Base-by-base conservation (phyloP, 768 basidiomycete genomes). In the Chlorophyllum brunneum region DNA sequence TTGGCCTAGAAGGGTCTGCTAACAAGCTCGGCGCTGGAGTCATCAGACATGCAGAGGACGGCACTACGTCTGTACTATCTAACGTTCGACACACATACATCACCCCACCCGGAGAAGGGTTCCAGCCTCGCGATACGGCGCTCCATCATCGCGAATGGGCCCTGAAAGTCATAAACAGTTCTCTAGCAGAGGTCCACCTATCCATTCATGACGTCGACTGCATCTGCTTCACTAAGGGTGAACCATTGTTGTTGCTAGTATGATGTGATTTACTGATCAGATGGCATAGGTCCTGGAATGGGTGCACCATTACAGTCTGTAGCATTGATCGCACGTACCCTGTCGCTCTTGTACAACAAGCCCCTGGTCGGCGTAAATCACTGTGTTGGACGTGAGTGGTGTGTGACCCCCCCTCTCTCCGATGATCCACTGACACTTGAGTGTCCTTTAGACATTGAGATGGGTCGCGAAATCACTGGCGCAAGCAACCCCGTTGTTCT, bases 61-160 rank as follows among this genome's bases (percentile, higher is more conserved):
- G 86, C 20, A 80, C 83, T 27, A 81, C 86, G 1, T 72, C 74
- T 20, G 91, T 98, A 11, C 78, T 98, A 5, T 89, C 93, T 20
- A 99, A 99, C 61, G 76, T 98, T 56, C 81, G 97, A 57, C 97
- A 98, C 62, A 99, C 97, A n/a, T 98, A 98, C 66, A 90, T 98
- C 59, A 98, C 97, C 2, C 97, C 97, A 4, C 92, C 95, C 2
- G 97, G 97, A 2, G 93, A 98, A 71, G 97, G 97, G 0, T 99
- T 99, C 64, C 83, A 95, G 45, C 97, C 97, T 9, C 78, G 89
- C 48, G 95, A 98, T 63, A 99, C 97, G 11, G 97, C 97, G 2
- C 76, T 88, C 51, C 97, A 98, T 63, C 97, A 99, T 71, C 84
- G 95, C 39, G 82, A 97, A 67, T 98, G 97, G 97, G 83, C 80